Base-by-base conservation (phyloP, 1,139 yeast genomes). In the Protomyces arabidopsidicola region DNA sequence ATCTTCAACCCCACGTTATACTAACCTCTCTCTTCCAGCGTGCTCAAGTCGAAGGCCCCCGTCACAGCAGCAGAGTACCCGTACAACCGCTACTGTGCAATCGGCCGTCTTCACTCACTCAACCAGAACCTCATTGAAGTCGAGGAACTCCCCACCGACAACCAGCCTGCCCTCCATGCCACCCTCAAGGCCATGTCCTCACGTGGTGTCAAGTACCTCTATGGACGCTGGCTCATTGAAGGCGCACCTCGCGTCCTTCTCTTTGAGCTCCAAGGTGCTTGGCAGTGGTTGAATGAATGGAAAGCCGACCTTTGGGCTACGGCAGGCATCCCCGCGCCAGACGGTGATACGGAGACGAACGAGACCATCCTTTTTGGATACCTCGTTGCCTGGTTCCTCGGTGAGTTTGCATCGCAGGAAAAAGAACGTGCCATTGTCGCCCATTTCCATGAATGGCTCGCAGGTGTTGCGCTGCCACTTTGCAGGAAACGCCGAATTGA, bases 391-490 rank as follows among this genome's bases (percentile, higher is more conserved):
- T 93, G 98, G 98, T 91, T 93, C 75, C 79, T 93, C 68, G 98
- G 98, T 16, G 98, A 93, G 75, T 82, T 89, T 75, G 90, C 89
- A 14, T 85, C 82, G 73, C 84, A 85, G 70, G 97, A 93, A 74
- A 82, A 84, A 45, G 87, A 87, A 63, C 83, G 90, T 68, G 97
- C 98, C 1, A 91, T 93, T 61, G 86, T 93, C 69, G 88, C 95
- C 65, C 98, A 93, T 73, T 90, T 89, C 77, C 98, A 93, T 77
- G 98, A 93, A 76, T 93, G 98, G 98, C 81, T 93, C 65, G 98
- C 98, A 0, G 98, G 98, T 70, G 90, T 93, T 55, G 97, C 97
- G 0, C 79, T 93, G 68, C 98, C 98, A 0, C 79, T 93, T 68
- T 90, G 97, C 75, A 81, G 97, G 71, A 89, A 89, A 76, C 84